Conservation (phyloP, 176 grass and related monocot species). For the Musa acuminata region DNA sequence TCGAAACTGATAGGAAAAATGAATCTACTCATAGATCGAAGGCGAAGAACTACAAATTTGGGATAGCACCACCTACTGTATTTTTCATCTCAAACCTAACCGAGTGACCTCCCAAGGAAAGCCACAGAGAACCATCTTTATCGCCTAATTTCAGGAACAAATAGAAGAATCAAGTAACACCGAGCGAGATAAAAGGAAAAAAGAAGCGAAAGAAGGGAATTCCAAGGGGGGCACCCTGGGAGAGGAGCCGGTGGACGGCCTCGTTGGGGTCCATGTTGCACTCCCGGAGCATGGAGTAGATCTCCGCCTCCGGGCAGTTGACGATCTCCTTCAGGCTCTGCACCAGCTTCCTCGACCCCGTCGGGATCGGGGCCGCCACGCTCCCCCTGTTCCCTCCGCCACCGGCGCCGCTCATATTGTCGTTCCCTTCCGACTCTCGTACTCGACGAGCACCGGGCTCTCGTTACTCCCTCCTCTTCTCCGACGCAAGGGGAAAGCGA, state of each 20-base stretch:
- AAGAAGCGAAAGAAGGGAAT: neutral
- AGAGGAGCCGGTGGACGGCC: constrained; percentile 79
- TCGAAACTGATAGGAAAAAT: no score
- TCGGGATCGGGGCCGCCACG: constrained; percentile 47
- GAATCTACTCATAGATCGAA: no score
- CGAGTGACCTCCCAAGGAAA: no score
- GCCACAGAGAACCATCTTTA: no score
- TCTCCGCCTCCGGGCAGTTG: constrained; percentile 81
- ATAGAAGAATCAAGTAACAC: constrained; percentile 15
- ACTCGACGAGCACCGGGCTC: neutral
- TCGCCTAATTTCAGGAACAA: neutral
- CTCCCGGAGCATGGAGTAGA: constrained; percentile 88
- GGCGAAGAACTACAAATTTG: no score
- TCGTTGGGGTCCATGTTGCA: constrained; percentile 98
- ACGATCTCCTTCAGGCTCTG: constrained; percentile 99
- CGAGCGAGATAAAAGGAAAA: neutral
- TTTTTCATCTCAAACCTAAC: no score
- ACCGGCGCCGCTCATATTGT: constrained; percentile 33
- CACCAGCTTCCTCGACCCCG: constrained; percentile 54
- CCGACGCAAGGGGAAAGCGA: neutral
- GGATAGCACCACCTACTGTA: no score
- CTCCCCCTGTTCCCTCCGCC: constrained; percentile 20
- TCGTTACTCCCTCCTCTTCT: neutral
- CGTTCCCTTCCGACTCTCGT: neutral
- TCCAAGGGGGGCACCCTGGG: constrained; percentile 41